Evolutionary conservation across 1,139 yeast genomes (phyloP).

Genomic region (Scheffersomyces insectosa): DNA sequence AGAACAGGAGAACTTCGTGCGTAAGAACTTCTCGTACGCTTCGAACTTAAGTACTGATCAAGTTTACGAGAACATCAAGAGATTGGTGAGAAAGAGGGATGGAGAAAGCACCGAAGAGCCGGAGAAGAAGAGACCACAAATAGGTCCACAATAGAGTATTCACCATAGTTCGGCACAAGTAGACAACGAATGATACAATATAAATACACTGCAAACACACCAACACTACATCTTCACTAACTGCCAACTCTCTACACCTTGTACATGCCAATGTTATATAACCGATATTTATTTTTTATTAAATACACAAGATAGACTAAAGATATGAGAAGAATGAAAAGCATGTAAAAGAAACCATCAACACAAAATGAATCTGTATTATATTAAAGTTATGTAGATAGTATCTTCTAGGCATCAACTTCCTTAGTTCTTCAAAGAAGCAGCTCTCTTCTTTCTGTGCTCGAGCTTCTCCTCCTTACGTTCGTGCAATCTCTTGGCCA

Average conservation of each 20-base stretch:
- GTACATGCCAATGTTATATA: no score
- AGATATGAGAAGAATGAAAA: conserved; percentile 2
- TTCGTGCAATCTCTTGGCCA: conserved; percentile 98
- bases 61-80: conserved; percentile 73
- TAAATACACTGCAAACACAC: no score
- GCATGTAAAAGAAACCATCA: conserved; percentile 6
- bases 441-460: conserved; percentile 99
- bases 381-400: conserved; percentile 1
- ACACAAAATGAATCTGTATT: background rate
- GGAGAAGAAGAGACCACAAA: conserved; percentile 13
- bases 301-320: conserved; percentile 23
- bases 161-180: no score
- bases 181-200: no score
- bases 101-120: conserved; percentile 5
- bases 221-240: no score
- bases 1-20: conserved; percentile 65
- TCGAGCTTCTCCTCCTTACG: conserved; percentile 98
- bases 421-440: conserved; percentile 84
- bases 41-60: conserved; percentile 69
- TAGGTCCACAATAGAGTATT: conserved; percentile 6
- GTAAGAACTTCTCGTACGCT: conserved; percentile 56
- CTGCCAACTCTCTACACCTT: no score
- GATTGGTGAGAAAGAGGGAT: conserved; percentile 46
- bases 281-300: conserved; percentile 15
- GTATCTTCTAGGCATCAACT: conserved; percentile 4